Base-by-base conservation (phyloP, 805 yeast genomes). In the Pichia manshurica region DNA sequence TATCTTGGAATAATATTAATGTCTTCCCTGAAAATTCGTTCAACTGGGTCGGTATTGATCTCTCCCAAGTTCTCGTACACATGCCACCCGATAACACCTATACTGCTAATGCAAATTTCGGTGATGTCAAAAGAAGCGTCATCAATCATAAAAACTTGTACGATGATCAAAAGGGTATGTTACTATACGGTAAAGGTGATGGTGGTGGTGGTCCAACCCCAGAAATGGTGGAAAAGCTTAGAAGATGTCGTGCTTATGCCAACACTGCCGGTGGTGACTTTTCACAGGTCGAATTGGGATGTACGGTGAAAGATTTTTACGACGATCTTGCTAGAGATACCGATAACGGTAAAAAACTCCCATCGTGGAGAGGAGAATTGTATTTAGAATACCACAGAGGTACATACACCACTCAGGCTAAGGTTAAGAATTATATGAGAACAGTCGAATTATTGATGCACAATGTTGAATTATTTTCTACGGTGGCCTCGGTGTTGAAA, bases 171-270 rank as follows among this genome's bases (percentile, higher is more conserved):
- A 80, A 86, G 9, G 91, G 96, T 0, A 70, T 91, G 56, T 69
- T 93, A 60, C 70, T 89, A 38, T 93, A 78, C 58, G 99, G 99
- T 35, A 82, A 85, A 58, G 99, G 99, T 59, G 99, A 91, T 63
- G 99, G 99, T 57, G 99, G 99, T 52, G 99, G 99, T 54, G 99
- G 99, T 7, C 98, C 99, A 40, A 82, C 87, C 4, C 85, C 86
- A 35, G 96, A 87, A 60, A 90, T 89, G 96, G 59, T 91, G 53
- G 98, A 93, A 62, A 90, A 88, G 63, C 73, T 91, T 60, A 80
- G 98, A 61, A 81, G 98, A 57, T 83, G 91, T 63, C 77, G 98
- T 60, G 97, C 97, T 15, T 65, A 90, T 50, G 77, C 89, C 19
- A 85, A 91, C 59, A 82, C 83, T 5, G 83, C 83, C 13, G 95